Base-by-base conservation (phyloP, 208 protist species). In the Leishmania aethiopica region DNA sequence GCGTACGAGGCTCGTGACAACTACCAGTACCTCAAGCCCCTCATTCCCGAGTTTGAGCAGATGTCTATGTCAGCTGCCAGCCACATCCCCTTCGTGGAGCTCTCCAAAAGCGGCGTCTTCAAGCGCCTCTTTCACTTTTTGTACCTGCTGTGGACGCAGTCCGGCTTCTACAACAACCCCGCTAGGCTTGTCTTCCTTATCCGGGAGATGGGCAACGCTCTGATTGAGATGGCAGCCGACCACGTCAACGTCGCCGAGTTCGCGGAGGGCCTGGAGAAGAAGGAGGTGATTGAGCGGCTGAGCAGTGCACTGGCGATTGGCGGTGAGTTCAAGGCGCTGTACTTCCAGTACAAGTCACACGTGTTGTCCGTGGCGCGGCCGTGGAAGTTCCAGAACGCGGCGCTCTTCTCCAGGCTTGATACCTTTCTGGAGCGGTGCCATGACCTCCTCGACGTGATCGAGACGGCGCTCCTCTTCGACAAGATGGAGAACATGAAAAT, bases 401-500 rank as follows among this genome's bases (percentile, higher is more conserved):
- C 96, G 3, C 91, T 99, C n/a, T 99, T 99, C 87, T 89, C 96
- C 6, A 88, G 98, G 2, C 90, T 99, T 37, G 97, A 99, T 86
- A 86, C 92, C 1, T 99, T 99, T 89, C 86, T 99, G 35, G 98
- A 99, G 87, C 96, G 98, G 71, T 98, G 96, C 88, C 96, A 99
- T 91, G 98, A 99, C 87, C 83, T 99, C 22, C 89, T 99, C 66
- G 98, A 99, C 81, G 86, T 99, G 32, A 90, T 98, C 76, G 96
- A 99, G 86, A 98, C 95, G 2, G 94, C 96, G n/a, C 88, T 98
- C 15, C 86, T 99, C 49, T 99, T 99, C 90, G 91, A 96, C 84
- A 98, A 98, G 89, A 98, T 99, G 89, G 97, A 99, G 78, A 98
- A 91, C 77, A 96, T 99, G 86, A 95, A 98, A 79, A 97, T 99